These are phyloP conservation scores for Saccharomyces hybrid DNA, from an alignment of 1,139 yeast species.

Conservation along the genomic window DNA sequence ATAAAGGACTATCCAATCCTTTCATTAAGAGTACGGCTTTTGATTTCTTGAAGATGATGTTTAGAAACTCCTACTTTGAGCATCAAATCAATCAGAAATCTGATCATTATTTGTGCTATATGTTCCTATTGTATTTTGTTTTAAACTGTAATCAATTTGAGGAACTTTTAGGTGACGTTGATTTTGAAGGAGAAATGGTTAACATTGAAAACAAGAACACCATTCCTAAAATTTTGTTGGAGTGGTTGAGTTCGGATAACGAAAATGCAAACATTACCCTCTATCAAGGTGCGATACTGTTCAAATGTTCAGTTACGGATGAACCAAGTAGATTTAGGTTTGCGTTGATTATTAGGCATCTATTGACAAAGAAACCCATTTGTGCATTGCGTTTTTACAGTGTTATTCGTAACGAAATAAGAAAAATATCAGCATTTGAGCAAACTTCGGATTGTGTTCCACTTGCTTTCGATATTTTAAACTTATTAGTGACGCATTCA, in stretches of 20 bases:
- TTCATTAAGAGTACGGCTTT: constrained; percentile 53
- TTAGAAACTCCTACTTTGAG: constrained; percentile 39
- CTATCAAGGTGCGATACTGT: constrained; percentile 47
- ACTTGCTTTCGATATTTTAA: constrained; percentile 32
- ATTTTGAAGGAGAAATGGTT: constrained; percentile 34
- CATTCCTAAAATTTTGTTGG: constrained; percentile 45
- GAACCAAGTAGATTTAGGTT: constrained; percentile 49
- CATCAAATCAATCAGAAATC: constrained; percentile 11
- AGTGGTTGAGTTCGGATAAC: constrained; percentile 41
- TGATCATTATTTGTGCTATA: constrained; percentile 37
- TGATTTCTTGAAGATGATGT: constrained; percentile 43
- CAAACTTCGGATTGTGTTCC: constrained; percentile 27
- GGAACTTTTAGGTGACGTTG: constrained; percentile 41
- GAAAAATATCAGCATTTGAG: constrained; percentile 31
- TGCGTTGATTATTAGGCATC: constrained; percentile 41
- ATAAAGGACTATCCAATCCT: constrained; percentile 60
- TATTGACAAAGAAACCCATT: constrained; percentile 36
- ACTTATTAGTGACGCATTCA: constrained; percentile 29
- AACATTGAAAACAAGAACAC: constrained; percentile 34
- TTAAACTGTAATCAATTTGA: constrained; percentile 45
- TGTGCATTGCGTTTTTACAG: constrained; percentile 43
- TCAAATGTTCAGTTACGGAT: constrained; percentile 43
- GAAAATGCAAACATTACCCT: constrained; percentile 42
- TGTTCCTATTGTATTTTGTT: constrained; percentile 50
- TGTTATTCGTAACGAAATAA: constrained; percentile 38